Conservation (phyloP, 2,329 filamentous ascomycete genomes). For the Penicillium thymicola region DNA sequence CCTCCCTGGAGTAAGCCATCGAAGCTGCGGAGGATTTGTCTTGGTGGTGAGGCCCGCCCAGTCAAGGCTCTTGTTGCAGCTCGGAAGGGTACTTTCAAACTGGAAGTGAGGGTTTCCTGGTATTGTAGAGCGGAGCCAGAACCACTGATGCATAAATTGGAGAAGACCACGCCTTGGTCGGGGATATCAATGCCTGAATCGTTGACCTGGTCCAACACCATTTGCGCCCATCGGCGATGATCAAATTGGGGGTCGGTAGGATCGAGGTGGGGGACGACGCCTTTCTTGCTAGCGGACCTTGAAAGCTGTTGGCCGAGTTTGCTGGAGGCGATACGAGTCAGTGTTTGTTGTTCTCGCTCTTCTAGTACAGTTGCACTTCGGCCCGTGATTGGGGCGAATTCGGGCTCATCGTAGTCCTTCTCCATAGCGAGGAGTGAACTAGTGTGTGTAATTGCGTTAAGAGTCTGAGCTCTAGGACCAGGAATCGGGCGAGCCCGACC, state of each 20-base stretch:
- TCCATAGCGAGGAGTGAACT: slow-evolving; percentile 8
- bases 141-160: slow-evolving; percentile 24
- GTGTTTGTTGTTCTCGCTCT: slow-evolving; percentile 14
- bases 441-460: not conserved
- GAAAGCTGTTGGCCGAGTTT: slow-evolving; percentile 22
- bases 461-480: not conserved
- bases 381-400: slow-evolving; percentile 18
- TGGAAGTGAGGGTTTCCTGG: slow-evolving; percentile 26
- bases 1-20: slow-evolving; percentile 35
- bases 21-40: slow-evolving; percentile 20
- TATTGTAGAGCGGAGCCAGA: slow-evolving; percentile 23
- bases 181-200: slow-evolving; percentile 23
- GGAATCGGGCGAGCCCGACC: not conserved
- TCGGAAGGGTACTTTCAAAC: slow-evolving; percentile 35
- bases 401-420: slow-evolving; percentile 11
- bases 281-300: slow-evolving; percentile 9
- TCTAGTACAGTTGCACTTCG: slow-evolving; percentile 11
- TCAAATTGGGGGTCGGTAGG: slow-evolving; percentile 24
- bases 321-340: slow-evolving; percentile 25
- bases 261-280: slow-evolving; percentile 22
- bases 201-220: slow-evolving; percentile 17
- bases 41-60: slow-evolving; percentile 32
- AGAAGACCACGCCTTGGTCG: slow-evolving; percentile 26
- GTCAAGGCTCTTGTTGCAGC: slow-evolving; percentile 7
- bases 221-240: slow-evolving; percentile 26